phyloP scores from a whole-genome alignment of 495 filamentous ascomycete species.

The Aspergillus biplanus region DNA sequence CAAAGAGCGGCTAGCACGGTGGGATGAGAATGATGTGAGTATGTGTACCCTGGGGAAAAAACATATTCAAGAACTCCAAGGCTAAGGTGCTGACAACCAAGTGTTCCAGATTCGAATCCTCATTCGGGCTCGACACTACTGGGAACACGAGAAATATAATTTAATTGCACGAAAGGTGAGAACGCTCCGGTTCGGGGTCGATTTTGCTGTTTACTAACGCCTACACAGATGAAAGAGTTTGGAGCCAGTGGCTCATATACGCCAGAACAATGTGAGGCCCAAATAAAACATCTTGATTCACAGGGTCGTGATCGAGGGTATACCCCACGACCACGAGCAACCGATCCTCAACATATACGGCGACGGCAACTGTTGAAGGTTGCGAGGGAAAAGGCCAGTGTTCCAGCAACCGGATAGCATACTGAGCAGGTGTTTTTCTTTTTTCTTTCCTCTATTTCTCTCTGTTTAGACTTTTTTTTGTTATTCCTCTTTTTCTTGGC shows the following conservation, averaged over 20 bases:
- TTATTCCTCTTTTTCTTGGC: not conserved
- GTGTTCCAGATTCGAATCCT: conserved; percentile 48
- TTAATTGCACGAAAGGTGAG: conserved; percentile 56
- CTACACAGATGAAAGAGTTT: conserved; percentile 42
- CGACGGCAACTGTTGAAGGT: conserved; percentile 16
- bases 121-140: conserved; percentile 49
- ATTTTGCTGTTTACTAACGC: conserved; percentile 4
- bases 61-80: not conserved
- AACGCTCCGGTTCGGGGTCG: not conserved
- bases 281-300: conserved; percentile 38
- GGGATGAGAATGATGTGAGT: conserved; percentile 71
- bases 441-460: conserved; percentile 5
- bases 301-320: conserved; percentile 23
- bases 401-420: conserved; percentile 6
- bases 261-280: conserved; percentile 41
- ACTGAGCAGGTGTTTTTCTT: not conserved
- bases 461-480: not conserved
- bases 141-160: conserved; percentile 54
- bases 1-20: conserved; percentile 61
- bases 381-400: conserved; percentile 5
- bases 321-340: conserved; percentile 30
- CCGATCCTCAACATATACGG: conserved; percentile 33
- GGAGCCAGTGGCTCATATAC: conserved; percentile 39
- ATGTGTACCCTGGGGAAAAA: conserved; percentile 30
- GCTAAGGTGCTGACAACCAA: conserved; percentile 20